Conservation (phyloP, 2,329 filamentous ascomycete genomes). For the Myriosclerotinia curreyana region DNA sequence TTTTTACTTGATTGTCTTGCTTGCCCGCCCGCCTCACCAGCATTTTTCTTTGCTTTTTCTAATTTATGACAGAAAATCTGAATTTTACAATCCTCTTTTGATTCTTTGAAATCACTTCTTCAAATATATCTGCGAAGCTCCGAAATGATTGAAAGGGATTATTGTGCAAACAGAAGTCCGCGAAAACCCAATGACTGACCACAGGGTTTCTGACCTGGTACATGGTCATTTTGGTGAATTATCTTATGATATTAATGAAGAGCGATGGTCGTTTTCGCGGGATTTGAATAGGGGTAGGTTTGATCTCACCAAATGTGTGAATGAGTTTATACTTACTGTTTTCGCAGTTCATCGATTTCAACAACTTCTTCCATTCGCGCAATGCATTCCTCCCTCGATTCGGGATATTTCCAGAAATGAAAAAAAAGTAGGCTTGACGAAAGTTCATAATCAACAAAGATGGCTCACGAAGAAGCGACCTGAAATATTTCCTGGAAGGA, state of each 20-base stretch:
- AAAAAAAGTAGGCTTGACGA: conserved; percentile 21
- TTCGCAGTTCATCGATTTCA: conserved; percentile 29
- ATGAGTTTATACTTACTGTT: conserved; percentile 21
- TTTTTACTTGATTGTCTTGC: background rate
- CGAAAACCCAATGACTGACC: conserved; percentile 41
- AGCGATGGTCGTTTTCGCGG: conserved; percentile 37
- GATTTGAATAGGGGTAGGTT: conserved; percentile 28
- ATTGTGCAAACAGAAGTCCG: conserved; percentile 25
- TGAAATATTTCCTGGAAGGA: conserved; percentile 31
- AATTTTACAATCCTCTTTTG: background rate
- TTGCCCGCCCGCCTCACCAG: background rate
- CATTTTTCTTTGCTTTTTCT: background rate
- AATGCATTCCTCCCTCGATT: conserved; percentile 32
- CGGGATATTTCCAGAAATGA: conserved; percentile 22
- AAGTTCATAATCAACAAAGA: conserved; percentile 28
- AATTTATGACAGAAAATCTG: conserved; percentile 6
- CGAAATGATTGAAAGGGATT: conserved; percentile 33
- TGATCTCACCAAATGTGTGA: background rate
- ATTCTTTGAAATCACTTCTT: background rate
- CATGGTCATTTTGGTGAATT: conserved; percentile 53
- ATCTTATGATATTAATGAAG: conserved; percentile 43
- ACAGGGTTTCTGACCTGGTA: conserved; percentile 46
- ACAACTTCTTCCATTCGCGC: conserved; percentile 34
- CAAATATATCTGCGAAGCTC: conserved; percentile 1
- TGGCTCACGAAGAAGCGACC: conserved; percentile 33